These are phyloP conservation scores for Salix udensis DNA, from an alignment of 345 rosid genomes.

Conservation along the genomic window DNA sequence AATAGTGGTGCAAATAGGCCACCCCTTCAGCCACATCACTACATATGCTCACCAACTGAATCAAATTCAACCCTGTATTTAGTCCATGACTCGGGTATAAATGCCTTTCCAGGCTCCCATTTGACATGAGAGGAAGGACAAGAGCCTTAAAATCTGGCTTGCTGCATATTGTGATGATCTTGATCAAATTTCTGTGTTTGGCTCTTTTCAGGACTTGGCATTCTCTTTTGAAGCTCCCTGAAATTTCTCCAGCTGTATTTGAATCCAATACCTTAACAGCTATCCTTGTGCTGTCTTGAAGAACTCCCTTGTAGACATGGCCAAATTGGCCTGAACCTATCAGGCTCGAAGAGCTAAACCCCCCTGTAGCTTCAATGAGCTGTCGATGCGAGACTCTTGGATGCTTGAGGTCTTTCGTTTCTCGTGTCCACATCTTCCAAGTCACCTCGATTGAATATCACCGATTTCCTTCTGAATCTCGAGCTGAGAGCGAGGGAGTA, in stretches of 20 bases:
- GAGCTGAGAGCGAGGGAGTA: constrained; percentile 41
- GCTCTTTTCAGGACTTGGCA: constrained; percentile 68
- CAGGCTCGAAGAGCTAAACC: constrained; percentile 59
- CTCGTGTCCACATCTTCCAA: constrained; percentile 52
- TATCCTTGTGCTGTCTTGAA: constrained; percentile 64
- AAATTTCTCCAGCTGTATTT: constrained; percentile 40
- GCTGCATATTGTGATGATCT: constrained; percentile 80
- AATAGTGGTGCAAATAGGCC: constrained; percentile 77
- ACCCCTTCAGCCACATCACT: constrained; percentile 81
- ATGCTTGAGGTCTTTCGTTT: constrained; percentile 41
- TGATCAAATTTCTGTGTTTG: constrained; percentile 80
- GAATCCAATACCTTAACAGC: constrained; percentile 79
- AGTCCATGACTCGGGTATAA: constrained; percentile 50
- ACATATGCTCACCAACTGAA: constrained; percentile 69
- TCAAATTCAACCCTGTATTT: constrained; percentile 40
- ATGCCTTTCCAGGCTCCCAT: constrained; percentile 81
- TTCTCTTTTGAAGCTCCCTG: constrained; percentile 74
- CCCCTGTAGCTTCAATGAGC: constrained; percentile 76
- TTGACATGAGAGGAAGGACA: constrained; percentile 79
- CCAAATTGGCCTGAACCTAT: constrained; percentile 85
- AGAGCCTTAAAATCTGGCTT: constrained; percentile 82
- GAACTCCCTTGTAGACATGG: constrained; percentile 77
- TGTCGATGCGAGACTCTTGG: constrained; percentile 67
- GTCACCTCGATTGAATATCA: constrained; percentile 29
- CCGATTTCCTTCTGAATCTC: constrained; percentile 36